Evolutionary conservation across 306 rosid species (phyloP), one percentile per base, ranked within the genome.

Genomic region (Vicia villosa): DNA sequence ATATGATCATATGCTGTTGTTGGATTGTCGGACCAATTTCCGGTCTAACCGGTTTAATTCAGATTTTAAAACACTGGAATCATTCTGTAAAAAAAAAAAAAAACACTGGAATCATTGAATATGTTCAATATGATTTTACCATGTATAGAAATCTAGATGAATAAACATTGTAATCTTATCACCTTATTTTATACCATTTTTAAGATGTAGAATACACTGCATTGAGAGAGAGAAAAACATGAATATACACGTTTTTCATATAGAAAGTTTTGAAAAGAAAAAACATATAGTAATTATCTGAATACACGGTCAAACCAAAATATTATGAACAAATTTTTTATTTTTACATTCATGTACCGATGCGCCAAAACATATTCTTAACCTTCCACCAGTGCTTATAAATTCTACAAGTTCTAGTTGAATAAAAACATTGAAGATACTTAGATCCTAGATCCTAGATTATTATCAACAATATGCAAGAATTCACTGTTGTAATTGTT

Each of bases 401-500:
- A 45, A 45, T 13, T 14, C 10, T 14, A 14, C 51, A 13, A 14
- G 2, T 13, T n/a, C 6, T 43, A 1, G 8, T 14, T 45, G 19
- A 16, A 3, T 45, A 45, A 41, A 41, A 1, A 41, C 5, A 41
- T 41, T 41, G n/a, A 41, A 41, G 46, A 41, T 4, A 41, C 15
- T 41, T 41, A 41, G 45, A 3, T 40, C 2, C n/a, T n/a, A n/a
- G n/a, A n/a, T n/a, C n/a, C 3, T 2, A 11, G 15, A 41, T 41
- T 41, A 3, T 5, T 3, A 5, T 11, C 16, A 37, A 38, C 13
- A 71, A 19, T 1, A 72, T 74, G 81, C 76, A 75, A 45, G 60
- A 78, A 55, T 1, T 13, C 1, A 34, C 28, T 1, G 79, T 69
- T 1, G 46, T 74, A 60, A 71, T 86, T 30, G 36, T 30, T 30